Conservation (phyloP, 345 rosid species). For the Linum trigynum region DNA sequence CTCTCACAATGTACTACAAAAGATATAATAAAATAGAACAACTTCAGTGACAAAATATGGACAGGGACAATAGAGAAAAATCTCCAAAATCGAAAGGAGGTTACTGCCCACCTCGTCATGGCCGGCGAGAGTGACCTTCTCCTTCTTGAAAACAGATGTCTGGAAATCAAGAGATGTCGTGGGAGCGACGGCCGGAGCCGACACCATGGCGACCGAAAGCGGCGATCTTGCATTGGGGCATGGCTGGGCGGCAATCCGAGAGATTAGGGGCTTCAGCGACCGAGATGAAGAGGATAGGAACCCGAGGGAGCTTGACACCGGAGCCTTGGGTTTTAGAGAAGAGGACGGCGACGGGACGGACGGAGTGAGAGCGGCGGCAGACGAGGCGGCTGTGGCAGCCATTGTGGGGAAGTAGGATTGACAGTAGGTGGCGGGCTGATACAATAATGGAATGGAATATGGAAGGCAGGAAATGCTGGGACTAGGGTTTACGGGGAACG, state of each 20-base stretch:
- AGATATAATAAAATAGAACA: neutral
- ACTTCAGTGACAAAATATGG: neutral
- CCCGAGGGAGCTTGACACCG: neutral
- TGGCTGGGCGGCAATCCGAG: neutral
- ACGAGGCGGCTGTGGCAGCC: neutral
- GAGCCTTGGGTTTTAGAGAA: constrained; percentile 1
- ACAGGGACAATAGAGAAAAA: neutral
- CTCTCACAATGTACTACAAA: constrained; percentile 81
- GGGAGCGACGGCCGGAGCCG: neutral
- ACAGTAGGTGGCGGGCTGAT: neutral
- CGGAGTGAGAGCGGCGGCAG: neutral
- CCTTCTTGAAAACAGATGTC: constrained; percentile 11
- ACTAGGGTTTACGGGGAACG: neutral
- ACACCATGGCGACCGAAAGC: neutral
- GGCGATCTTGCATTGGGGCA: neutral
- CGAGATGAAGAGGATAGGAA: neutral
- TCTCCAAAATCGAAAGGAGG: neutral
- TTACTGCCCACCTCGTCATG: constrained; percentile 4
- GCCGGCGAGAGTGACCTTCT: constrained; percentile 10
- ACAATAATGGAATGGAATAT: no score
- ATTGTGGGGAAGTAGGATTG: neutral
- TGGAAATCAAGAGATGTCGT: constrained; percentile 9
- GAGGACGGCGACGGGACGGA: neutral
- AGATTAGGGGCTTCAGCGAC: neutral
- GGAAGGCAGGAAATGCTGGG: neutral